A percentile compares a stretch with the other conserved stretches of the same genome.
Evolutionary conservation across 805 yeast species (phyloP).

Genomic region (Saccharomycopsis sp.): DNA sequence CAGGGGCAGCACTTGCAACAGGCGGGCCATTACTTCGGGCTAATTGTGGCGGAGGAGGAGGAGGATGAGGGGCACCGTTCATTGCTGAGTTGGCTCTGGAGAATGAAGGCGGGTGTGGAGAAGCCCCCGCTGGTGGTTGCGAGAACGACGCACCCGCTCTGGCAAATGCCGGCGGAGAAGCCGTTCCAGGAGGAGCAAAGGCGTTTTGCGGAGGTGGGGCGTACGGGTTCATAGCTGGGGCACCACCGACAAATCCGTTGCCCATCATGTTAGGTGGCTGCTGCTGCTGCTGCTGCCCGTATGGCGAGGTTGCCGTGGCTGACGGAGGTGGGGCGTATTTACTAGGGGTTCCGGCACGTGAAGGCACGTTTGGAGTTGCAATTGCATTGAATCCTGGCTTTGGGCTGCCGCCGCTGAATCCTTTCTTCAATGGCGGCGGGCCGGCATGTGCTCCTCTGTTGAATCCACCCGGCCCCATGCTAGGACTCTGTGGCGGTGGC

Average conservation of each 20-base stretch:
- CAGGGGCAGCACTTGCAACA: slow-evolving; percentile 16
- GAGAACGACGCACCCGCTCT: no score
- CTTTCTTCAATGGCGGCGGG: slow-evolving; percentile 21
- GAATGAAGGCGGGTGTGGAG: no score
- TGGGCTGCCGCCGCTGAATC: slow-evolving; percentile 19
- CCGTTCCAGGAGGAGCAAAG: background rate
- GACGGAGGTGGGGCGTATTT: slow-evolving; percentile 29
- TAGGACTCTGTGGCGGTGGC: slow-evolving; percentile 24
- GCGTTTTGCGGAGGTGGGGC: slow-evolving; percentile 26
- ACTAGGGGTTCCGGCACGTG: slow-evolving; percentile 24
- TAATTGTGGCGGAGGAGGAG: no score
- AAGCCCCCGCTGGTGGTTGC: no score
- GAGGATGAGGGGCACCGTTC: no score
- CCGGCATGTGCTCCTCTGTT: slow-evolving; percentile 25
- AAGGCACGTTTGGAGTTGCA: slow-evolving; percentile 7
- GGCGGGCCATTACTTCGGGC: no score
- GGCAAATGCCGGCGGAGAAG: no score
- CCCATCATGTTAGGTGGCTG: slow-evolving; percentile 22
- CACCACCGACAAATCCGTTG: background rate
- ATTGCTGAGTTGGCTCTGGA: no score
- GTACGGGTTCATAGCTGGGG: slow-evolving; percentile 27
- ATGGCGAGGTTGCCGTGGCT: no score
- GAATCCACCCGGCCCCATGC: slow-evolving; percentile 21
- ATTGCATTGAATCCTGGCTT: slow-evolving; percentile 7
- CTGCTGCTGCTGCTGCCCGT: slow-evolving; percentile 20